phyloP scores from a whole-genome alignment of 2,329 filamentous ascomycete species.

The Paradendryphiella salina region DNA sequence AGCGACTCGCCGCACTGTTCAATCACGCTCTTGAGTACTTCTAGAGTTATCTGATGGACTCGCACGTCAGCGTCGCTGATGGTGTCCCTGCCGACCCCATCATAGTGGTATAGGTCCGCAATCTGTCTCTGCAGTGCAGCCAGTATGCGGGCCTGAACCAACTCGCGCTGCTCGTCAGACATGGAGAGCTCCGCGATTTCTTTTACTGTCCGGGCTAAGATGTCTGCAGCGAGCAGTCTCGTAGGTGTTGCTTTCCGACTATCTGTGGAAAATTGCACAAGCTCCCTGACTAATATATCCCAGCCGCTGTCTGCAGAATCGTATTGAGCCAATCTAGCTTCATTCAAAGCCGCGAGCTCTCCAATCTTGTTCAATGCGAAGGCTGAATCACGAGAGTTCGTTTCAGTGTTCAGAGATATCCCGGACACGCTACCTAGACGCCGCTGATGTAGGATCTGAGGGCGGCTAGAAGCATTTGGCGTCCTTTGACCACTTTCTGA shows the following conservation, averaged over 20 bases:
- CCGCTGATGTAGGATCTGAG: conserved; percentile 43
- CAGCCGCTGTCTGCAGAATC: conserved; percentile 73
- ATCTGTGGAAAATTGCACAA: conserved; percentile 55
- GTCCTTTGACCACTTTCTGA: conserved; percentile 31
- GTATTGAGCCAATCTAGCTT: conserved; percentile 67
- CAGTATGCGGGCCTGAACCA: conserved; percentile 73
- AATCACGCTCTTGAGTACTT: conserved; percentile 78
- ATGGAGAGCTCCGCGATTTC: conserved; percentile 58
- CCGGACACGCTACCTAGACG: conserved; percentile 52
- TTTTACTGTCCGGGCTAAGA: conserved; percentile 53
- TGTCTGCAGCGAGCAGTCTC: conserved; percentile 55
- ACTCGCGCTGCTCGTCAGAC: conserved; percentile 47
- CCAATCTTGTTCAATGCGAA: conserved; percentile 56
- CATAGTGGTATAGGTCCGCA: conserved; percentile 56
- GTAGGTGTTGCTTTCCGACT: conserved; percentile 48
- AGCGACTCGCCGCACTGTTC: conserved; percentile 88
- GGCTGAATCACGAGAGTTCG: conserved; percentile 50
- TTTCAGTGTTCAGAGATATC: conserved; percentile 46
- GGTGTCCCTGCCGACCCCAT: conserved; percentile 58
- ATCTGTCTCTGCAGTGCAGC: conserved; percentile 67
- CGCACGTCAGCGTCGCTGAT: conserved; percentile 70
- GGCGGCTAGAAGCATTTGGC: conserved; percentile 26
- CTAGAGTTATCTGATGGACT: conserved; percentile 77
- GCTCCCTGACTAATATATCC: conserved; percentile 63
- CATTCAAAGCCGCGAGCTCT: conserved; percentile 51